phyloP scores from a whole-genome alignment of 2,329 filamentous ascomycete species.

The Neopestalotiopsis rosae region DNA sequence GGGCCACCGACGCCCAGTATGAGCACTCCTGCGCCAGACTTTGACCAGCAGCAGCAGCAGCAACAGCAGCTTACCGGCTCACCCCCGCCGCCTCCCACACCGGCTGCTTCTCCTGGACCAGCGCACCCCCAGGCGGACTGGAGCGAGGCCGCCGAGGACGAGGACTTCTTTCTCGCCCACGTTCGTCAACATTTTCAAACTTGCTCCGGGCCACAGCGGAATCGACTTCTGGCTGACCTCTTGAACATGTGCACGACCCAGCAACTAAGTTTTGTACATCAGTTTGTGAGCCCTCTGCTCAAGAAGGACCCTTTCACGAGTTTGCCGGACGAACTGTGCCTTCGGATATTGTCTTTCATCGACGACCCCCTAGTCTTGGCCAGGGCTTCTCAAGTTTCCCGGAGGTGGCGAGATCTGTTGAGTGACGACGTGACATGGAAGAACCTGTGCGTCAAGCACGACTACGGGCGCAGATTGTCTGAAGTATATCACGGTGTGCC shows the following conservation, averaged over 20 bases:
- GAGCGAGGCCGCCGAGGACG: constrained; percentile 78
- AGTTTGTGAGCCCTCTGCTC: constrained; percentile 90
- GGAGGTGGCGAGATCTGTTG: constrained; percentile 89
- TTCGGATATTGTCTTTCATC: constrained; percentile 92
- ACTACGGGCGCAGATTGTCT: constrained; percentile 71
- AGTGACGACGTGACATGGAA: constrained; percentile 99
- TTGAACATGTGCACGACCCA: constrained; percentile 95
- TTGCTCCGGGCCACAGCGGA: constrained; percentile 76
- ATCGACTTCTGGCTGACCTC: constrained; percentile 83
- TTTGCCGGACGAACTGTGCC: constrained; percentile 89
- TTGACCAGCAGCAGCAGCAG: constrained; percentile 50
- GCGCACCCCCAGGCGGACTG: constrained; percentile 70
- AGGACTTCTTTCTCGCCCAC: constrained; percentile 82
- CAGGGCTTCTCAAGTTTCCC: constrained; percentile 93
- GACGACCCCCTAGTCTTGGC: constrained; percentile 95
- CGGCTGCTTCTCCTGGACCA: constrained; percentile 68
- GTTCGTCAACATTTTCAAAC: constrained; percentile 81
- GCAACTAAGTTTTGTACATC: constrained; percentile 92
- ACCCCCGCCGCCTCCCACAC: constrained; percentile 69
- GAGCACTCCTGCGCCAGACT: constrained; percentile 67
- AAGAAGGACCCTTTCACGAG: constrained; percentile 97
- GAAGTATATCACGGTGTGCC: constrained; percentile 48
- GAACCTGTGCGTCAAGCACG: constrained; percentile 93
- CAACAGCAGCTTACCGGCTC: constrained; percentile 57
- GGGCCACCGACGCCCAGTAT: constrained; percentile 71